Evolutionary conservation across 2,329 filamentous ascomycete genomes (phyloP), one percentile per base, ranked within the genome.

Genomic region (Fusarium continuum): DNA sequence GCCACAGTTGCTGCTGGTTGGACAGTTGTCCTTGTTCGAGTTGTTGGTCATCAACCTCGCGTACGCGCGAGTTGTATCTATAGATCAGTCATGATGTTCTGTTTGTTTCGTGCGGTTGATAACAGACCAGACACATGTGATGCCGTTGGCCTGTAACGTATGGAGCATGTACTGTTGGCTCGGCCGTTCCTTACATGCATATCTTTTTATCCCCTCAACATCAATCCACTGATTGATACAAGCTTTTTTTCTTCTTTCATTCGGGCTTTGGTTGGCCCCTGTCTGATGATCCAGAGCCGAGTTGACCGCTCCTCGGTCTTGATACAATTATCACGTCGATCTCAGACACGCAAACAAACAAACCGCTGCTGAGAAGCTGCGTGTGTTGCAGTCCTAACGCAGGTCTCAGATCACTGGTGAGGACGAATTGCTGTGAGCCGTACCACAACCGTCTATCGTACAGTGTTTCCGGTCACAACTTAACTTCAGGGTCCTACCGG

Each of bases 1-100:
- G 63, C 59, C 67, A 66, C 62, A 63, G 66, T 54, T 58, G 55
- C 39, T 60, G 59, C 49, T 61, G 50, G 61, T 70, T 66, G 61
- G 67, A 38, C 35, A 35, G 35, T 44, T 16, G 51, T 40, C 49
- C 59, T 39, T 67, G 53, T 54, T 35, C 31, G 19, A 20, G 31
- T 39, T 54, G 38, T 53, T 53, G 55, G 40, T 35, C 50, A 29
- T 28, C 34, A 38, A 52, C 17, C 54, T 48, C 35, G 46, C 47
- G 48, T 60, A 52, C 47, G 40, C 39, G 59, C 44, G 55, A 51
- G 51, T 61, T 49, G 34, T 60, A 34, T 61, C 32, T 60, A 31
- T 40, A 44, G 25, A 38, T 43, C 29, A 25, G 50, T n/a, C 31
- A 45, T 49, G 49, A 43, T 61, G 45, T 38, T 55, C 32, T 48